Evolutionary conservation across 1,139 yeast genomes (phyloP), one percentile per base, ranked within the genome.

Genomic region (Chernovozyma aurita): DNA sequence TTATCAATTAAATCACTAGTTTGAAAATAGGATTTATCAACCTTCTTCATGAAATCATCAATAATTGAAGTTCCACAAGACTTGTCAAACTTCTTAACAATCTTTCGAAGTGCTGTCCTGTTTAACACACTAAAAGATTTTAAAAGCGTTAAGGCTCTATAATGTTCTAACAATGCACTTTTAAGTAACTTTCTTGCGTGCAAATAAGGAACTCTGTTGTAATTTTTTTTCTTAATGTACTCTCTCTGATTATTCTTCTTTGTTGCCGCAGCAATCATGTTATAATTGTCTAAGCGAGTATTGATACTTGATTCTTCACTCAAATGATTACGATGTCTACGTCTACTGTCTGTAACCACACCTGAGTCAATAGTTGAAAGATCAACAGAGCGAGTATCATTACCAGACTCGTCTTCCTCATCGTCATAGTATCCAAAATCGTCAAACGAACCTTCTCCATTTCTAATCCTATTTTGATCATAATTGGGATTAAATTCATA

Each of bases 81-180:
- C 50, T 92, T 92, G 60, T 92, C 98, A 53, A 77, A 88, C 57
- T 92, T 92, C 53, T 92, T 92, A 38, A 88, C 71, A 52, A 92
- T 80, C 51, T 92, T 92, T 39, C 96, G 73, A 49, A 90, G 79
- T 0, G 95, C 98, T 0, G 95, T 88, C 26, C 88, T 71, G 57
- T 92, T 92, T 47, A 90, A 60, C 31, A 80, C 70, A 44, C 86
- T 72, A 55, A 80, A 92, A 1, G 94, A 84, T 47, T 80, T 79
- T 37, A 92, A 66, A 32, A 92, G 67, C 44, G 90, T 88, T 42
- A 92, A 63, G 8, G 85, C 78, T 38, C 95, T 70, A 57, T 90
- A 92, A 47, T 76, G 82, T 51, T 90, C 97, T 39, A 81, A 65
- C 12, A 86, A 59, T 0, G 97, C 97, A 26, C 73, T 72, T 47